A percentile compares a stretch with the other conserved stretches of the same genome.
Conservation (phyloP, 345 rosid genomes). For the Toxicodendron radicans region DNA sequence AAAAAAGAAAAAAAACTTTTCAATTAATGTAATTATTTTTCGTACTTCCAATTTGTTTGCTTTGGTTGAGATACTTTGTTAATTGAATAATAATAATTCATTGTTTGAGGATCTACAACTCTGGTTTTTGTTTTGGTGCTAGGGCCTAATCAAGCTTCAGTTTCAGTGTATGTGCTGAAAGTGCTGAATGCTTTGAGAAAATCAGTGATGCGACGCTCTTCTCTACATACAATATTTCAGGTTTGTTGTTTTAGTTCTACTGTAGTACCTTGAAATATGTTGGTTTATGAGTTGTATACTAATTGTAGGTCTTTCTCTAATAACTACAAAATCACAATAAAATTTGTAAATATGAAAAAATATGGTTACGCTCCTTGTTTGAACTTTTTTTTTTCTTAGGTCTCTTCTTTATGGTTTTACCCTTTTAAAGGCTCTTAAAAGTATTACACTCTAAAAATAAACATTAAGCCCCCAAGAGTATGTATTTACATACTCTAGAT, state of each 20-base stretch:
- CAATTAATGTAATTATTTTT: background rate
- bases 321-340: too few relatives aligned
- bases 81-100: background rate
- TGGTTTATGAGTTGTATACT: too few relatives aligned
- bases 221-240: conserved; percentile 57
- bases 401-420: too few relatives aligned
- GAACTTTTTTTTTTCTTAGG: too few relatives aligned
- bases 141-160: conserved; percentile 32
- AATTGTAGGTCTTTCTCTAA: too few relatives aligned
- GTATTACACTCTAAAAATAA: too few relatives aligned
- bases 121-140: background rate
- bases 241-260: conserved; percentile 28
- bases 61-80: background rate
- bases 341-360: too few relatives aligned
- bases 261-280: too few relatives aligned
- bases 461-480: too few relatives aligned
- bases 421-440: too few relatives aligned
- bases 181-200: conserved; percentile 63
- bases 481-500: too few relatives aligned
- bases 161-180: conserved; percentile 43
- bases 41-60: background rate
- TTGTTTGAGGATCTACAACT: background rate
- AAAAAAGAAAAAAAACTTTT: background rate
- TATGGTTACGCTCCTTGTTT: too few relatives aligned
- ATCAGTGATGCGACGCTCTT: conserved; percentile 66